A percentile compares a stretch with the other conserved stretches of the same genome.
phyloP scores from a whole-genome alignment of 2,329 filamentous ascomycete genomes.

The Fusarium irregulare region DNA sequence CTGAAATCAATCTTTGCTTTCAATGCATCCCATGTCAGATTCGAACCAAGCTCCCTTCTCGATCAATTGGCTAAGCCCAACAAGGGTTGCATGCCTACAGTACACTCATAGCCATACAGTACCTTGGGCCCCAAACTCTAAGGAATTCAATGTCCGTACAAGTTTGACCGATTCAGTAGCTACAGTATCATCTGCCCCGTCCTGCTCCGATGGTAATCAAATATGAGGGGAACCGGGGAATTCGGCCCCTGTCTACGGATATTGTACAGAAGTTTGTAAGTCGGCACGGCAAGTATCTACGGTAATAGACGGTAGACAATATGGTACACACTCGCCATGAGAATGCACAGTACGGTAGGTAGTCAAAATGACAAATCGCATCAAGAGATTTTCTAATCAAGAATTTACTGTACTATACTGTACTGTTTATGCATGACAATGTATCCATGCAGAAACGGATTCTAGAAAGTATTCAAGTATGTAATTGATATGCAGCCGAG shows the following conservation, averaged over 20 bases:
- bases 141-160: slow-evolving; percentile 39
- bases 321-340: neutral
- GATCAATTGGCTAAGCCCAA: slow-evolving; percentile 4
- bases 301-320: slow-evolving; percentile 27
- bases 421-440: slow-evolving; percentile 3
- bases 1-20: neutral
- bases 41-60: neutral
- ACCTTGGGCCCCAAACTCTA: slow-evolving; percentile 14
- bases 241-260: neutral
- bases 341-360: neutral
- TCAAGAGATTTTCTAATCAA: neutral
- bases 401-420: neutral
- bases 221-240: slow-evolving; percentile 6
- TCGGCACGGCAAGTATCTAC: slow-evolving; percentile 6
- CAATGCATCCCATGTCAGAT: slow-evolving; percentile 4
- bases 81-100: slow-evolving; percentile 17
- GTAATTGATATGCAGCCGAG: slow-evolving; percentile 28
- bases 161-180: neutral
- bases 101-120: slow-evolving; percentile 9
- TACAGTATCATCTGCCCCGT: slow-evolving; percentile 27
- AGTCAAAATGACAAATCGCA: neutral
- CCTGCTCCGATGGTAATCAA: slow-evolving; percentile 30
- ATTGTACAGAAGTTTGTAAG: neutral
- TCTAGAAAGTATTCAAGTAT: slow-evolving; percentile 9
- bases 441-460: slow-evolving; percentile 13